A percentile compares a stretch with the other conserved stretches of the same genome.
Conservation (phyloP, 139 green algal genomes). For the Haematococcus sp. region DNA sequence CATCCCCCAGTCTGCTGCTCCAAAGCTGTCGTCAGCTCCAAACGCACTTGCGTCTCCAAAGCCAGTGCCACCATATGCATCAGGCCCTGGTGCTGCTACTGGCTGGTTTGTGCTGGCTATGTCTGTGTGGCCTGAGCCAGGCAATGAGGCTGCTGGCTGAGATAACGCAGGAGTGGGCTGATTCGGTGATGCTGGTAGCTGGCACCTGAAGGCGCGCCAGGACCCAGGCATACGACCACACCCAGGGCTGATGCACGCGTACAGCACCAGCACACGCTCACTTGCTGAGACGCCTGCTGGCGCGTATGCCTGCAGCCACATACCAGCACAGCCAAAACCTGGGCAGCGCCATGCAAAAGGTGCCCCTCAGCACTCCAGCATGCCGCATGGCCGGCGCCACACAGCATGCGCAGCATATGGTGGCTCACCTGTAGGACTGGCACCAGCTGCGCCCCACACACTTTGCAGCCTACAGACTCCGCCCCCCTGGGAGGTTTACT, state of each 20-base stretch:
- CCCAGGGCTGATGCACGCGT: constrained; percentile 16
- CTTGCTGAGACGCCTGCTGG: not conserved
- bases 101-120: not conserved
- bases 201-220: constrained; percentile 50
- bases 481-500: not conserved
- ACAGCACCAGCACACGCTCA: constrained; percentile 10
- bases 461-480: constrained; percentile 19
- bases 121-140: too few relatives aligned
- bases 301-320: constrained; percentile 53
- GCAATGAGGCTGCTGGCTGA: not conserved
- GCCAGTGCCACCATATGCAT: not conserved
- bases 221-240: constrained; percentile 42
- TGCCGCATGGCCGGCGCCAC: too few relatives aligned
- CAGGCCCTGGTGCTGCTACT: constrained; percentile 19
- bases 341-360: not conserved
- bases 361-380: too few relatives aligned
- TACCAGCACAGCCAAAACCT: not conserved
- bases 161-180: not conserved
- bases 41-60: not conserved
- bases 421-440: constrained; percentile 50
- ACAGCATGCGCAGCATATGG: not conserved
- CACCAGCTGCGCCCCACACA: constrained; percentile 34
- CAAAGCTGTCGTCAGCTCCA: not conserved
- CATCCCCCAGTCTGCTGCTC: constrained; percentile 6
- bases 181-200: constrained; percentile 7